Percentiles rank a stretch among this genome's conserved stretches.
phyloP scores from a whole-genome alignment of 371 early-diverging fungal species.

The Rhizopus delemar region DNA sequence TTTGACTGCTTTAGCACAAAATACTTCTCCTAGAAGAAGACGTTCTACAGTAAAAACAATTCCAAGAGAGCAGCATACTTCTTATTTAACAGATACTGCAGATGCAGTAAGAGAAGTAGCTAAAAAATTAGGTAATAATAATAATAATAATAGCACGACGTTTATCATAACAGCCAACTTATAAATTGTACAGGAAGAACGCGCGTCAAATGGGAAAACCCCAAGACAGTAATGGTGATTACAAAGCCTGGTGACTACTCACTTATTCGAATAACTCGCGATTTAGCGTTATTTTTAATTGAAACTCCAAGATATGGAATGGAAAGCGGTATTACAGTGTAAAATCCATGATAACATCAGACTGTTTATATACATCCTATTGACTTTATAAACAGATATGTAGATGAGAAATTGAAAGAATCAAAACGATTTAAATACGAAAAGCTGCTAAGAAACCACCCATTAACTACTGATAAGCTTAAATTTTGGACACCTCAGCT shows the following conservation, averaged over 20 bases:
- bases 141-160: no score
- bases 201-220: conserved; percentile 65
- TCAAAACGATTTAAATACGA: conserved; percentile 60
- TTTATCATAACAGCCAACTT: no score
- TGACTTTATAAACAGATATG: conserved; percentile 39
- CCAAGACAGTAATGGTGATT: conserved; percentile 81
- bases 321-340: conserved; percentile 66
- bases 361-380: no score
- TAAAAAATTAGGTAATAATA: conserved; percentile 36
- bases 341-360: conserved; percentile 16
- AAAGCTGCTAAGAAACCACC: conserved; percentile 35
- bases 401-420: conserved; percentile 66
- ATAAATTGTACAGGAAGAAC: conserved; percentile 33
- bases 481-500: conserved; percentile 82
- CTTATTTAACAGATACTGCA: conserved; percentile 41
- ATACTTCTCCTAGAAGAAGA: conserved; percentile 1
- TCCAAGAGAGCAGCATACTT: conserved; percentile 22
- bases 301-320: conserved; percentile 46
- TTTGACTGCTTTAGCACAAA: no score
- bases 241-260: conserved; percentile 86
- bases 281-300: conserved; percentile 80
- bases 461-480: conserved; percentile 38
- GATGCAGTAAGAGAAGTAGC: conserved; percentile 49
- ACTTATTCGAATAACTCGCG: conserved; percentile 75
- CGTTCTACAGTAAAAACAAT: conserved; percentile 20